Conservation (phyloP, 2,329 filamentous ascomycete species). For the Calycina herbarum region DNA sequence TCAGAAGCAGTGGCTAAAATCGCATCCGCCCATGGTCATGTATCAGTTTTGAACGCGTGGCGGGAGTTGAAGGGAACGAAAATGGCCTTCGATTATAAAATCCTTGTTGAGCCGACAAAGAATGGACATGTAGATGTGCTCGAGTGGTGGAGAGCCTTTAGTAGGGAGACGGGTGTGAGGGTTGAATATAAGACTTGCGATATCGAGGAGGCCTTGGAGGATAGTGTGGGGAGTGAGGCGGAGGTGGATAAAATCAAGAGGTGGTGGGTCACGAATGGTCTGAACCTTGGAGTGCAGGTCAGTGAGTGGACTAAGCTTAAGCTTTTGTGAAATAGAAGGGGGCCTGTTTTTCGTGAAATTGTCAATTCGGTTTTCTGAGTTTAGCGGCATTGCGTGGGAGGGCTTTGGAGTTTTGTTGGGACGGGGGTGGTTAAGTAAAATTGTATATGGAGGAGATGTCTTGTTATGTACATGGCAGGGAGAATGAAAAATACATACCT, state of each 20-base stretch:
- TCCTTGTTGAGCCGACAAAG: conserved; percentile 83
- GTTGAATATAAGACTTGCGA: conserved; percentile 95
- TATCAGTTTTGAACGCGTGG: conserved; percentile 83
- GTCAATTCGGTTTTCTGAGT: not conserved
- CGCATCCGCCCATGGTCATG: conserved; percentile 81
- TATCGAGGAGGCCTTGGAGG: conserved; percentile 91
- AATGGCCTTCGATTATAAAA: conserved; percentile 77
- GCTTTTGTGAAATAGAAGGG: conserved; percentile 23
- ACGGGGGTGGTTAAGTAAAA: too few relatives aligned
- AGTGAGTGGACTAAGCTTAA: conserved; percentile 74
- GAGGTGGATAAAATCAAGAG: conserved; percentile 71
- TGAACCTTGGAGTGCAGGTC: conserved; percentile 68
- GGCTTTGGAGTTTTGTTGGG: too few relatives aligned
- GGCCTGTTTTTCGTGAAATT: not conserved
- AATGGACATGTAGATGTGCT: conserved; percentile 81
- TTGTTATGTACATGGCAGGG: too few relatives aligned
- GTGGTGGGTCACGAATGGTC: conserved; percentile 82
- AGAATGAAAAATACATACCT: too few relatives aligned
- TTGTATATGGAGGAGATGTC: too few relatives aligned
- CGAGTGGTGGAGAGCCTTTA: conserved; percentile 83
- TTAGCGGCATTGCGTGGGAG: too few relatives aligned
- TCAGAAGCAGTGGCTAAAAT: conserved; percentile 81
- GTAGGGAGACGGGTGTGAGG: conserved; percentile 54
- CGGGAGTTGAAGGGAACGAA: conserved; percentile 71
- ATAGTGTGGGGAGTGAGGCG: conserved; percentile 62